Base-by-base conservation (phyloP, 805 yeast genomes). In the Saccharomycopsis sp. region DNA sequence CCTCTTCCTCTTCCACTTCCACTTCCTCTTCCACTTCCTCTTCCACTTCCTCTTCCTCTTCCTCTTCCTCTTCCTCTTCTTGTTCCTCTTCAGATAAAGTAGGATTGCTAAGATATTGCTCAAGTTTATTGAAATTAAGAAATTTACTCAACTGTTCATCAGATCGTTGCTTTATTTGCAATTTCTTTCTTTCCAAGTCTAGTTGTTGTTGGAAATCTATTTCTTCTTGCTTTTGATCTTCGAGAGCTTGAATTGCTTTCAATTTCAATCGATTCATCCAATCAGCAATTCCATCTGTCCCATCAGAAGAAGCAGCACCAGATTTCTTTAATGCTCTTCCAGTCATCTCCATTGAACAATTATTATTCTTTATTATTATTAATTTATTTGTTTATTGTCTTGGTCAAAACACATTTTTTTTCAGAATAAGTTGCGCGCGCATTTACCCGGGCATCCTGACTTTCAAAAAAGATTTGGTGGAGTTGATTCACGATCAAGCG, bases 241-340 rank as follows among this genome's bases (percentile, higher is more conserved):
- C 51, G 11, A 66, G 48, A 9, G 62, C 58, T 4, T 53, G 52
- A 26, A 58, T 48, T 11, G 69, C 71, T 36, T 61, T 58, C 7
- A 41, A 47, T 38, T 62, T 67, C 46, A 68, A 45, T 2, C 59
- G 53, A 13, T 55, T 50, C 45, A 64, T 60, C 74, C 72, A 68
- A 14, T 46, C 43, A 17, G 58, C 45, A 1, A 61, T 40, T n/a
- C 57, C 58, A 32, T 53, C n/a, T 13, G 23, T 37, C 7, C 45
- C 47, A 11, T 41, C 28, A 3, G n/a, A 34, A 13, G n/a, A 21
- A 28, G 13, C 27, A 13, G 20, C 9, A 13, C 19, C 6, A 29
- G 19, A 14, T 16, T 20, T 22, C 14, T 1, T 16, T 17, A 2
- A 4, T 23, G 16, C 22, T 24, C n/a, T 17, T 23, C 4, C n/a